Conservation (phyloP, 108 stramenopile species). For the Nannochloropsis oceanica region DNA sequence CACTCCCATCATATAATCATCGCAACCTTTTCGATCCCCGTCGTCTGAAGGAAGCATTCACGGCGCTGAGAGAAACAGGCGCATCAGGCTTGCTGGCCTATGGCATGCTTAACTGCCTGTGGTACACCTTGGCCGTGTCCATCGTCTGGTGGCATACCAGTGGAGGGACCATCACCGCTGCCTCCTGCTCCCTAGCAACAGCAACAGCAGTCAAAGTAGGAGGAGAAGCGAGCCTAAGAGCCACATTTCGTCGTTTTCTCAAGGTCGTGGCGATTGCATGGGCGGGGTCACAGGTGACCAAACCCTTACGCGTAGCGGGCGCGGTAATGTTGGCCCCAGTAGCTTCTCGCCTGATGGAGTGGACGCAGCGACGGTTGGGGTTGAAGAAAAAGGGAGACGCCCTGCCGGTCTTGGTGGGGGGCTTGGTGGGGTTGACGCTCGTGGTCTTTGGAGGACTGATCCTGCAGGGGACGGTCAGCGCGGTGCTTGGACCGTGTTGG, state of each 20-base stretch:
- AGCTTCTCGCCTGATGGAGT: not conserved
- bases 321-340: not conserved
- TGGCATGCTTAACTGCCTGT: conserved; percentile 9
- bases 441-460: not conserved
- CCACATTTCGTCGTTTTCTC: not conserved
- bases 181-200: not conserved
- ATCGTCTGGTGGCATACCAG: conserved; percentile 3
- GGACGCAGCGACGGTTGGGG: not conserved
- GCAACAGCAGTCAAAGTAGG: not conserved
- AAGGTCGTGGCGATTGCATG: conserved; percentile 15
- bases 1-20: not conserved
- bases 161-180: not conserved
- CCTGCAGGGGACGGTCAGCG: not conserved
- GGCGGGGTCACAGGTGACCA: conserved; percentile 25
- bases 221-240: not conserved
- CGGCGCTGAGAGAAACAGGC: not conserved
- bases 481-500: not conserved
- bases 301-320: conserved; percentile 5
- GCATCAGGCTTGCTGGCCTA: conserved; percentile 7
- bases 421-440: not conserved
- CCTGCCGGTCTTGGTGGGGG: not conserved
- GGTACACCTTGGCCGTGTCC: conserved; percentile 1
- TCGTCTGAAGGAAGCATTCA: not conserved
- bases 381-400: not conserved
- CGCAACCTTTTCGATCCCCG: not conserved